These are phyloP conservation scores for Acanthamoeba triangularis DNA, from an alignment of 208 protist genomes.

Conservation along the genomic window DNA sequence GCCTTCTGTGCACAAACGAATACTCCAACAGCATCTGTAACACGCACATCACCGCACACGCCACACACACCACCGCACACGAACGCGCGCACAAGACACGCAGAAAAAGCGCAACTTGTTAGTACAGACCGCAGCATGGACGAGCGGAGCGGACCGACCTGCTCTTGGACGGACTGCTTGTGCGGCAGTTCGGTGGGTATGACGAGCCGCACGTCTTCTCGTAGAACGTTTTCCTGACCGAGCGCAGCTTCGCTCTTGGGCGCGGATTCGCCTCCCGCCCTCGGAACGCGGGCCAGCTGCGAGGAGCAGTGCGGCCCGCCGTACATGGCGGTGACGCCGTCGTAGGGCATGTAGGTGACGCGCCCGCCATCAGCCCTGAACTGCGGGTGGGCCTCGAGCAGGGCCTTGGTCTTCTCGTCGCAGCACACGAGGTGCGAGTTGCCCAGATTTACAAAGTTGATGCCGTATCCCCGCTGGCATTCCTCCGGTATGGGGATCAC, in stretches of 20 bases:
- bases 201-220: not conserved
- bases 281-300: not conserved
- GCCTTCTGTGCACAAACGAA: not conserved
- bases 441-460: constrained; percentile 88
- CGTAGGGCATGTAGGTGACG: constrained; percentile 81
- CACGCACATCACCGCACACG: no score
- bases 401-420: constrained; percentile 64
- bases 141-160: not conserved
- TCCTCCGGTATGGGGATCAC: constrained; percentile 85
- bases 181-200: not conserved
- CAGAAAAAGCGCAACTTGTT: not conserved
- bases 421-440: constrained; percentile 78
- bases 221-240: not conserved
- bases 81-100: not conserved
- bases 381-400: constrained; percentile 54
- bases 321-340: constrained; percentile 87
- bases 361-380: constrained; percentile 78
- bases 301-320: constrained; percentile 83
- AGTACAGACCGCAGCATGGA: not conserved
- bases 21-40: not conserved
- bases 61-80: not conserved
- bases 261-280: not conserved
- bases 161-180: not conserved
- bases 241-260: not conserved
- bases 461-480: constrained; percentile 82